Evolutionary conservation across 768 basidiomycete species (phyloP).

Genomic region (Hypholoma fasciculare): DNA sequence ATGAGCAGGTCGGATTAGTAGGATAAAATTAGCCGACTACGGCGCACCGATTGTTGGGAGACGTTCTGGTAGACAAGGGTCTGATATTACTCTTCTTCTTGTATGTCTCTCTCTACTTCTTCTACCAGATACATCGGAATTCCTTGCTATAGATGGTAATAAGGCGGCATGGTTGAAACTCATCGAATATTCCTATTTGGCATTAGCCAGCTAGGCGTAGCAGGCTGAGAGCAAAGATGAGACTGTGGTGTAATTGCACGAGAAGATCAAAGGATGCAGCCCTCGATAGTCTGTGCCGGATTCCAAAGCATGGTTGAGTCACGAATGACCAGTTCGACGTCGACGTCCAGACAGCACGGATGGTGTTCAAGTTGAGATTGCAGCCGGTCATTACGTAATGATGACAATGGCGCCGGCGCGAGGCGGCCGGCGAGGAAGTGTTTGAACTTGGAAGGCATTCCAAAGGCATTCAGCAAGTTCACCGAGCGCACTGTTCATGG

Average conservation of each 20-base stretch:
- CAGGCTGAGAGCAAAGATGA: background rate
- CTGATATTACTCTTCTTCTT: constrained; percentile 43
- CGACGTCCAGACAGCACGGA: background rate
- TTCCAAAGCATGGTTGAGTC: constrained; percentile 1
- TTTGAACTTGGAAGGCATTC: no score
- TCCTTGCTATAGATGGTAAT: constrained; percentile 31
- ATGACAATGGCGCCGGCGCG: background rate
- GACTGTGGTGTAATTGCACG: background rate
- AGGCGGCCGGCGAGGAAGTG: no score
- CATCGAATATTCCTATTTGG: constrained; percentile 16
- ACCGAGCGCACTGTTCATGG: no score
- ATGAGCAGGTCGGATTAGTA: background rate
- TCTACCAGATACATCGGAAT: constrained; percentile 18
- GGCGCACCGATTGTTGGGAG: constrained; percentile 64
- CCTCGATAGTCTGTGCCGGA: background rate
- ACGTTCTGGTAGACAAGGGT: constrained; percentile 66
- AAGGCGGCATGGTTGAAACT: constrained; percentile 58
- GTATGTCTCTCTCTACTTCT: constrained; percentile 9
- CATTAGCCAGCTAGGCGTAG: background rate
- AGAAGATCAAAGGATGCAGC: background rate
- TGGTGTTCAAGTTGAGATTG: background rate
- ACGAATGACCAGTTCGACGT: background rate
- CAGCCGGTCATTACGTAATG: background rate
- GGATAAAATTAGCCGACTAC: background rate
- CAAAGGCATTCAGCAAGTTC: no score